phyloP scores from a whole-genome alignment of 1,284 basidiomycete species.

The Rhodotorula sp. region DNA sequence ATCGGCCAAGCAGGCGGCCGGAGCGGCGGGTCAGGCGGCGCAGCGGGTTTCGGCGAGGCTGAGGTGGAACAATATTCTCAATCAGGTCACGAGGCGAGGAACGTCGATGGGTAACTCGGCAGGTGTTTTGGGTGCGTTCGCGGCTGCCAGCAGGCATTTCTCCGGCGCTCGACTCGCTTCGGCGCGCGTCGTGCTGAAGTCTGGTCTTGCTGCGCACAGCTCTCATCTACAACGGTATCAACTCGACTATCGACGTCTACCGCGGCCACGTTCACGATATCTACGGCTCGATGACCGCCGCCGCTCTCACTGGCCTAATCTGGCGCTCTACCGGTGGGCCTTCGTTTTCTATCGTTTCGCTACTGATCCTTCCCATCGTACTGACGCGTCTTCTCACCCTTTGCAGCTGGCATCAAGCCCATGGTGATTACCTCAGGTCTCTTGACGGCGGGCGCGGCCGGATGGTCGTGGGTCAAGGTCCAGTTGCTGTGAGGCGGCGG shows the following conservation, averaged over 20 bases:
- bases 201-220: conserved; percentile 57
- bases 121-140: conserved; percentile 79
- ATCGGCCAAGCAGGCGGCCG: conserved; percentile 12
- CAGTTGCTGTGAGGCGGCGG: conserved; percentile 37
- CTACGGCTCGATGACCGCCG: conserved; percentile 85
- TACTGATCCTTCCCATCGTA: not conserved
- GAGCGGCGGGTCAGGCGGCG: conserved; percentile 21
- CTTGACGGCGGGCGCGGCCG: conserved; percentile 60
- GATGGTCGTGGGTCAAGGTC: conserved; percentile 43
- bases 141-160: not conserved
- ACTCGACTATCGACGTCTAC: conserved; percentile 84
- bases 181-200: conserved; percentile 39
- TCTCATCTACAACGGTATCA: conserved; percentile 93
- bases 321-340: conserved; percentile 88
- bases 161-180: conserved; percentile 43
- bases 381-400: conserved; percentile 45
- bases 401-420: conserved; percentile 81
- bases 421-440: conserved; percentile 82
- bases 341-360: conserved; percentile 44
- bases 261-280: conserved; percentile 85
- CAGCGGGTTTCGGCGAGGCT: conserved; percentile 56
- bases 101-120: conserved; percentile 98
- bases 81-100: conserved; percentile 92
- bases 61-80: conserved; percentile 94
- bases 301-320: conserved; percentile 82